These are phyloP conservation scores for Tinospora cordifolia DNA, from an alignment of 164 flowering plant genomes.

Conservation along the genomic window DNA sequence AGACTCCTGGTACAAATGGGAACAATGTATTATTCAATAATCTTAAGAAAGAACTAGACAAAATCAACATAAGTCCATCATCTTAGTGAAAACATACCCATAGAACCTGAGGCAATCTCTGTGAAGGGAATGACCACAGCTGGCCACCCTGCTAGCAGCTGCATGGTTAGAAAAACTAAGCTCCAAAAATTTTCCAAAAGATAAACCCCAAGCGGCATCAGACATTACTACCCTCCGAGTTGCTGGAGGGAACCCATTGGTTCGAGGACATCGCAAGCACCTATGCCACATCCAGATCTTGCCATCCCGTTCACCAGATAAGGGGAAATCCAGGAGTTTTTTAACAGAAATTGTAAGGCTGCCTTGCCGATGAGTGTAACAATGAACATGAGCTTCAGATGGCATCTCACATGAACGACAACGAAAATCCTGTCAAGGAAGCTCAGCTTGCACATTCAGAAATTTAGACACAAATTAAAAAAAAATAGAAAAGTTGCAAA, in stretches of 20 bases:
- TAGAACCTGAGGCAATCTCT: slow-evolving; percentile 99
- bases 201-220: slow-evolving; percentile 99
- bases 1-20: background rate
- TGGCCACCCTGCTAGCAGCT: slow-evolving; percentile 98
- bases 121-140: slow-evolving; percentile 97
- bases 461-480: background rate
- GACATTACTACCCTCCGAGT: slow-evolving; percentile 91
- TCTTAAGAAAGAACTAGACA: background rate
- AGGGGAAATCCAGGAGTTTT: slow-evolving; percentile 53
- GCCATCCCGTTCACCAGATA: slow-evolving; percentile 88
- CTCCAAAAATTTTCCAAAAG: slow-evolving; percentile 98
- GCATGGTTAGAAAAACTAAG: slow-evolving; percentile 99
- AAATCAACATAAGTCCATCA: background rate
- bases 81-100: slow-evolving; percentile 47
- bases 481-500: background rate
- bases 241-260: slow-evolving; percentile 82
- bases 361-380: slow-evolving; percentile 95
- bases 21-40: background rate
- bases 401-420: slow-evolving; percentile 92
- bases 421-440: slow-evolving; percentile 45
- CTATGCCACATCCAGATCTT: slow-evolving; percentile 99
- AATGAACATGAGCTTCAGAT: slow-evolving; percentile 94
- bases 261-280: slow-evolving; percentile 78
- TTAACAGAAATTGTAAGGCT: slow-evolving; percentile 93
- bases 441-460: background rate